These are phyloP conservation scores for Gossypium davidsonii DNA, from an alignment of 441 rosid species.

Conservation along the genomic window DNA sequence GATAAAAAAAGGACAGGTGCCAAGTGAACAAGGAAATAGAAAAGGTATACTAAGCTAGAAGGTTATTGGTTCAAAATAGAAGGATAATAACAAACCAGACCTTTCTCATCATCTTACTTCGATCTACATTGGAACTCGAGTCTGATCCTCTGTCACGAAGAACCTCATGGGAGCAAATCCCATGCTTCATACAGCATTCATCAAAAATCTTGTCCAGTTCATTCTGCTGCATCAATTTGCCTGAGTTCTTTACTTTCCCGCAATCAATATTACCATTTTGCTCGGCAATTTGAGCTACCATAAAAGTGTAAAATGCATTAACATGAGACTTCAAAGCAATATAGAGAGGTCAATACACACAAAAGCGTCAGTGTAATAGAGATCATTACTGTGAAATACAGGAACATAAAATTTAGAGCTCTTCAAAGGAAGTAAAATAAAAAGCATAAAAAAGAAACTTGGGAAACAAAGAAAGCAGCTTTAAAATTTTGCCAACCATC, in stretches of 20 bases:
- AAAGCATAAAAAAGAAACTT: too few species aligned
- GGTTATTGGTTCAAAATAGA: background rate
- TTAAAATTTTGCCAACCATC: background rate
- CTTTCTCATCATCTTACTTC: conserved; percentile 66
- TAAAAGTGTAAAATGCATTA: conserved; percentile 10
- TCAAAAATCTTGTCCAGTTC: conserved; percentile 35
- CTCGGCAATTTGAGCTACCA: conserved; percentile 36
- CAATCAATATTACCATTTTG: conserved; percentile 25
- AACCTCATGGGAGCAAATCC: conserved; percentile 86
- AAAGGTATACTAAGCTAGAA: background rate
- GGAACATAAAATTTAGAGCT: background rate
- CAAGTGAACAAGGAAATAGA: background rate
- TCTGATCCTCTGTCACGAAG: conserved; percentile 52
- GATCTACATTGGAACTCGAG: conserved; percentile 24
- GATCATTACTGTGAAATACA: background rate
- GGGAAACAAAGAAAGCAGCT: background rate
- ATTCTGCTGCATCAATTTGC: conserved; percentile 27
- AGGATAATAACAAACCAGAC: conserved; percentile 27
- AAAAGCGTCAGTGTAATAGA: background rate
- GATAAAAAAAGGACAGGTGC: too few species aligned
- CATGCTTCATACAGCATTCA: conserved; percentile 43
- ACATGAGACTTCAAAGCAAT: background rate
- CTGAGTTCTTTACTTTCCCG: conserved; percentile 29
- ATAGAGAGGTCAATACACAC: background rate
- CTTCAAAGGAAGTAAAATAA: background rate